Conservation (phyloP, 495 filamentous ascomycete genomes). For the Penicillium cataractarum region DNA sequence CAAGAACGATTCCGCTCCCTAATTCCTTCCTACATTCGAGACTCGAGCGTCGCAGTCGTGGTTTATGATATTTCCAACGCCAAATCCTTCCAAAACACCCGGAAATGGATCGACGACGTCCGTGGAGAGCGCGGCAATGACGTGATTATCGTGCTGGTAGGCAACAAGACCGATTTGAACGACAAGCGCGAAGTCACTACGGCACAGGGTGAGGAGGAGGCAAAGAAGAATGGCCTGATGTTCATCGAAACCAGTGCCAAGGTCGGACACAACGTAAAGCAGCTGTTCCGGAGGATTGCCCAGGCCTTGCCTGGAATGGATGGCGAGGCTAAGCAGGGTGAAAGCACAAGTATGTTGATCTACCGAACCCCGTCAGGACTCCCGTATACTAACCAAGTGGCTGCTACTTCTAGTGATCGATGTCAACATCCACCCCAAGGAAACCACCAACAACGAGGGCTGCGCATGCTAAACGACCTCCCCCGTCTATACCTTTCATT, state of each 20-base stretch:
- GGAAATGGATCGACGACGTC: constrained; percentile 99
- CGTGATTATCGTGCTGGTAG: constrained; percentile 97
- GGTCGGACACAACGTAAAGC: constrained; percentile 97
- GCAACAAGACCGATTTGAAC: constrained; percentile 98
- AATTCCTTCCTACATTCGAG: constrained; percentile 97
- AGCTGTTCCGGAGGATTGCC: constrained; percentile 93
- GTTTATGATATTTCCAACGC: constrained; percentile 98
- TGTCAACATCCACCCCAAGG: constrained; percentile 82
- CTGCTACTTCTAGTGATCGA: constrained; percentile 72
- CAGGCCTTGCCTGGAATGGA: constrained; percentile 99
- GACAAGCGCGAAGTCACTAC: constrained; percentile 97
- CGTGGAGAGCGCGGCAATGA: constrained; percentile 95
- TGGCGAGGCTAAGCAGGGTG: constrained; percentile 66
- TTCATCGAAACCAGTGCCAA: constrained; percentile 99
- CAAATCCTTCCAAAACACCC: constrained; percentile 95
- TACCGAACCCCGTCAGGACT: not conserved
- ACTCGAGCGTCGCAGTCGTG: constrained; percentile 94
- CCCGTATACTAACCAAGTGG: constrained; percentile 19
- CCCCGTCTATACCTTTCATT: constrained; percentile 8
- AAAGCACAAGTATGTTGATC: constrained; percentile 64
- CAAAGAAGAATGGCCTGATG: constrained; percentile 95
- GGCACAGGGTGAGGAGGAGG: constrained; percentile 94
- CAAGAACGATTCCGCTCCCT: constrained; percentile 96
- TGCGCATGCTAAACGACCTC: constrained; percentile 69
- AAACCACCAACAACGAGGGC: constrained; percentile 72